These are phyloP conservation scores for Glebionis coronaria DNA, from an alignment of 129 eudicot species.

Conservation along the genomic window DNA sequence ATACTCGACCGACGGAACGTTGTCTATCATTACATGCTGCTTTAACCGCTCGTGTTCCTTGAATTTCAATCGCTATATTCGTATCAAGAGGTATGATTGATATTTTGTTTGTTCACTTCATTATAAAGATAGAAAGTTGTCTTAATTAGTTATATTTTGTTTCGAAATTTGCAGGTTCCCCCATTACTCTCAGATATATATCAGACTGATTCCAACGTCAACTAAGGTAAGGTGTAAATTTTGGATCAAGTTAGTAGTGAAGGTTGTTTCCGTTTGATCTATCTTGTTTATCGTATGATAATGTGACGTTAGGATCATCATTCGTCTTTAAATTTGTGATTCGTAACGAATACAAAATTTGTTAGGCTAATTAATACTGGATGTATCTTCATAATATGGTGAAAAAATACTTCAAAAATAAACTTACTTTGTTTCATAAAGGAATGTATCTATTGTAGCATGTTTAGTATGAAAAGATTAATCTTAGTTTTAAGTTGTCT, in stretches of 20 bases:
- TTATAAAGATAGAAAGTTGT: conserved; percentile 4
- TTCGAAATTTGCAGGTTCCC: conserved; percentile 11
- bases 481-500: no score
- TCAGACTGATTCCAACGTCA: conserved; percentile 12
- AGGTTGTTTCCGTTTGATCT: not conserved
- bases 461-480: no score
- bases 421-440: no score
- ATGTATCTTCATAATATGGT: no score
- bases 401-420: no score
- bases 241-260: not conserved
- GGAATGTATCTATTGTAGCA: no score
- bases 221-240: conserved; percentile 7
- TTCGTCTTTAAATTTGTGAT: conserved; percentile 2
- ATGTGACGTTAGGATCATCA: not conserved
- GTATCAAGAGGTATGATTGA: conserved; percentile 7
- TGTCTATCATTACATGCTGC: conserved; percentile 9
- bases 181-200: not conserved
- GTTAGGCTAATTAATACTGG: no score
- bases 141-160: not conserved
- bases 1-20: not conserved
- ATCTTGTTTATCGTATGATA: not conserved
- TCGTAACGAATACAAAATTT: not conserved
- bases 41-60: conserved; percentile 5
- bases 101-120: not conserved
- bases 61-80: not conserved